Base-by-base conservation (phyloP, 352 stramenopile genomes). In the Paralagenidium karlingii region DNA sequence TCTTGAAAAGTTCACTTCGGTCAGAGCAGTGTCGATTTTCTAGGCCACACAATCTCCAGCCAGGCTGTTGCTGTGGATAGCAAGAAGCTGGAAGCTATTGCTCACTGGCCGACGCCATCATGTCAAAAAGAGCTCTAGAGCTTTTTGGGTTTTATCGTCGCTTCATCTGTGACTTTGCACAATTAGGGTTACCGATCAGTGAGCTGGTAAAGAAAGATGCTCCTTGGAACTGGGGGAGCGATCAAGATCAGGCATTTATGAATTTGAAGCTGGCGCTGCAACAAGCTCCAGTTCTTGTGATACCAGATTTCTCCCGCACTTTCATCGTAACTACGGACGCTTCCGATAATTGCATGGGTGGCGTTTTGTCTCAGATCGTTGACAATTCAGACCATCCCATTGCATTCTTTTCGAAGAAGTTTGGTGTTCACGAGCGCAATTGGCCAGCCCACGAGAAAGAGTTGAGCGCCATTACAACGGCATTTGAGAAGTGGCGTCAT, bases 311-410 rank as follows among this genome's bases (percentile, higher is more conserved):
- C 24, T 38, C 36, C 3, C 18, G 38, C 19, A 34, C 0, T 9
- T 69, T 65, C 13, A 40, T 65, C 13, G 42, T 66, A 0, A 66
- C 47, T 2, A 66, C 45, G 0, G 60, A 73, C 20, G 49, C 53
- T 1, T 61, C 43, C 12, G 26, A 2, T 12, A 40, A 53, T 36
- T 53, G 46, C 29, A 24, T 48, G 15, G 37, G 46, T 33, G 46
- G 18, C 13, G 19, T 41, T 2, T 32, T 46, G 25, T 45, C 34
- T 12, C 27, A 46, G 15, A 7, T 41, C 12, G 39, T 49, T 31
- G 31, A 34, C 18, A 42, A 29, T 9, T 5, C 33, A 10, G 43
- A 46, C 45, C 51, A 52, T 22, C 45, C 53, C 1, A 43, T 68
- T 3, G 51, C 51, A 0, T 68, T 60, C 26, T 49, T 41, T 20